Base-by-base conservation (phyloP, 106 monocot species). In the Acorus calamus region DNA sequence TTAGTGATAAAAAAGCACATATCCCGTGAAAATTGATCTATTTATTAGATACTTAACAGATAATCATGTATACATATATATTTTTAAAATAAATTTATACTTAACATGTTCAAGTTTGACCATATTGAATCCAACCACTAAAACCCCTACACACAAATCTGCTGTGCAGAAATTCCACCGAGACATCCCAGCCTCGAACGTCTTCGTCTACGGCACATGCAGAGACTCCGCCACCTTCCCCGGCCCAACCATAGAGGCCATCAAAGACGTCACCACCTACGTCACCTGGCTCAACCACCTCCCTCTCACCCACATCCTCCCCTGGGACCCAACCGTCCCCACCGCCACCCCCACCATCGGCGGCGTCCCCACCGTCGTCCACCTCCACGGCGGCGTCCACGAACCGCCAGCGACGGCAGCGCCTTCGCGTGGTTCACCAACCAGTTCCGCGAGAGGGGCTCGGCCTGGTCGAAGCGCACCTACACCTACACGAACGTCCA, bases 401-500 rank as follows among this genome's bases (percentile, higher is more conserved):
- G 5, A 8, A 5, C 56, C 11, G 56, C 8, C 5, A 57, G 12
- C 12, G 56, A 57, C 56, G 56, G 56, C 56, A 57, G 11, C 56
- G 11, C 11, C 56, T 8, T 11, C 56, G 0, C 56, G 5, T 57
- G 56, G 56, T 57, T 11, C 56, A 57, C 56, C 11, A 12, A 8
- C 11, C 5, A 13, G 0, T 57, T 11, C 56, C 8, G n/a, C 56
- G 7, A 57, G 11, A 8, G 56, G 11, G 56, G 56, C 11, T 0
- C 12, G 11, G 0, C 2, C 11, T 57, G 7, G 11, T 13, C 11
- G 0, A 13, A 0, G n/a, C 0, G n/a, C 4, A 5, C 8, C 11
- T 57, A 57, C 56, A 57, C 56, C 11, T 57, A 57, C 56, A 1
- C 56, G n/a, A 57, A 57, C 56, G 56, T 13, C 11, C 12, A 57